Base-by-base conservation (phyloP, 2,329 filamentous ascomycete species). In the Fusarium penzigii region DNA sequence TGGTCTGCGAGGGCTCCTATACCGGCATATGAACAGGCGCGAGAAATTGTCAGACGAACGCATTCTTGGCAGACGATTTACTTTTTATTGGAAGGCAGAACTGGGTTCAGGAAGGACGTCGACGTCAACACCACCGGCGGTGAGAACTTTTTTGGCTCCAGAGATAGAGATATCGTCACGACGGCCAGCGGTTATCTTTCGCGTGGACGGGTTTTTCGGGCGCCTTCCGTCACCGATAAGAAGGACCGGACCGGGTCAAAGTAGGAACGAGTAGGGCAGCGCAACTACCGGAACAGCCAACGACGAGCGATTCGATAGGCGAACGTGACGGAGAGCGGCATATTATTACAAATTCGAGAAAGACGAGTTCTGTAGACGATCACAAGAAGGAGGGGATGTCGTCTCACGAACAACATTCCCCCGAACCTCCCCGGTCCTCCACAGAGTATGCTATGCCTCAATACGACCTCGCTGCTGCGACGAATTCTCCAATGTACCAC, bases 321-420 rank as follows among this genome's bases (percentile, higher is more conserved):
- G 7, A 25, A 25, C 20, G 20, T 7, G 20, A 25, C 5, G 20
- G 20, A 25, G 20, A 25, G 20, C 20, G 20, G 20, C 20, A 25
- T 25, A 25, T 25, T 5, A 25, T 25, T 25, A 25, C 20, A 25
- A 25, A 25, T 25, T 25, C 20, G 20, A 25, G 20, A 25, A 25
- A 7, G 20, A 25, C 20, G 20, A 7, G 7, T 25, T 25, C 7
- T 25, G 20, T 25, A 25, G 20, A 25, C 20, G 7, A 7, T 25
- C 7, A 25, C 20, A 25, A 45, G 45, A 51, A 58, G 48, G 57
- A 49, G 56, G 63, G 59, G 45, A 78, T 74, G 63, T 81, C 81
- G 78, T 80, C 79, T 74, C 78, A 78, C 72, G 72, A 80, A 67
- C 70, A 77, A 68, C 72, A 72, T 52, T 67, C 72, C 63, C 61